These are phyloP conservation scores for Yarrowia keelungensis DNA, from an alignment of 805 yeast species.

Conservation along the genomic window DNA sequence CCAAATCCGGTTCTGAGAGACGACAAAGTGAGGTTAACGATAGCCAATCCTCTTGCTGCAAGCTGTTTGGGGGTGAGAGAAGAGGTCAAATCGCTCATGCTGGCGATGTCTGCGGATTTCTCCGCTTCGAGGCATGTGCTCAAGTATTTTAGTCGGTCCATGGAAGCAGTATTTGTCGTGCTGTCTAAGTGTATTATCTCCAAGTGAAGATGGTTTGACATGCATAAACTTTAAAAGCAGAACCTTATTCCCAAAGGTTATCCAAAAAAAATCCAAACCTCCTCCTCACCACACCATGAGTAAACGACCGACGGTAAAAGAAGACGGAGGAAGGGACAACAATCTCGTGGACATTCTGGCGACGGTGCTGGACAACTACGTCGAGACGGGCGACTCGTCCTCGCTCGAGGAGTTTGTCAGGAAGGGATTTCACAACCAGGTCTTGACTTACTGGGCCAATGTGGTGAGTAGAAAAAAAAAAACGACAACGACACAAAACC, in stretches of 20 bases:
- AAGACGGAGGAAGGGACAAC: conserved; percentile 24
- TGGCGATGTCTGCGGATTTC: conserved; percentile 60
- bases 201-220: conserved; percentile 12
- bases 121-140: conserved; percentile 48
- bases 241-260: neutral
- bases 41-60: conserved; percentile 76
- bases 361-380: conserved; percentile 37
- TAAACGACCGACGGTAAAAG: conserved; percentile 24
- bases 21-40: conserved; percentile 66
- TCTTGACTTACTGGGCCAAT: conserved; percentile 1
- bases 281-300: conserved; percentile 5
- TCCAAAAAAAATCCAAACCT: neutral
- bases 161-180: neutral
- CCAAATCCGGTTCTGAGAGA: conserved; percentile 78
- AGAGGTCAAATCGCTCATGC: conserved; percentile 55
- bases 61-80: conserved; percentile 67
- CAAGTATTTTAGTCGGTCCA: conserved; percentile 14
- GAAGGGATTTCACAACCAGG: conserved; percentile 22
- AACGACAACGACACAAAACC: too few relatives aligned
- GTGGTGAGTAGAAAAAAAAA: conserved; percentile 13
- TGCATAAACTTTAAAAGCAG: neutral
- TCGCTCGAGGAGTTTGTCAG: conserved; percentile 27
- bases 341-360: conserved; percentile 16
- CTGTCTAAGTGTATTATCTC: too few relatives aligned
- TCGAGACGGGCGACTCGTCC: conserved; percentile 21